Percentiles rank a stretch among this genome's conserved stretches.
Evolutionary conservation across 73 alveolate species (phyloP).

Genomic region (Stentor coeruleus): DNA sequence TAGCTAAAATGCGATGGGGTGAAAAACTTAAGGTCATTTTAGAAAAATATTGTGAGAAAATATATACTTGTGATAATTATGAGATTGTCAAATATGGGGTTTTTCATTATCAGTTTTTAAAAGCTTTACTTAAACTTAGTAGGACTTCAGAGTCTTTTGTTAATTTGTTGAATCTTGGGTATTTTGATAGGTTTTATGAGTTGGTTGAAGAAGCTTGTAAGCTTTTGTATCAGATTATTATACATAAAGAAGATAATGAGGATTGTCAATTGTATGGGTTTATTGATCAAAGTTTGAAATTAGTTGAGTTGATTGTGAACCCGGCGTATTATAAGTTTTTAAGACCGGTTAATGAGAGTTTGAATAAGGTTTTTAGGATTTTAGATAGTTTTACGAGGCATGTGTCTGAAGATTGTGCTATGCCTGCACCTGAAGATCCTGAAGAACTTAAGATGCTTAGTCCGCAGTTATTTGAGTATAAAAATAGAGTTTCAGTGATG

Average conservation of each 20-base stretch:
- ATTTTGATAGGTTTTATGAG: constrained; percentile 10
- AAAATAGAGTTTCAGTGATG: not conserved
- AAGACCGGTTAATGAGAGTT: not conserved
- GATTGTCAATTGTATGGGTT: not conserved
- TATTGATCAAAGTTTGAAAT: not conserved
- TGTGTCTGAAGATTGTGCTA: not conserved
- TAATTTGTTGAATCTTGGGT: not conserved
- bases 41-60: constrained; percentile 4
- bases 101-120: not conserved
- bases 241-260: constrained; percentile 17
- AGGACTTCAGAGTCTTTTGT: not conserved
- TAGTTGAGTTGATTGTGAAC: not conserved
- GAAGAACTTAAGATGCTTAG: constrained; percentile 16
- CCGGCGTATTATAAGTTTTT: constrained; percentile 22
- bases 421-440: constrained; percentile 29
- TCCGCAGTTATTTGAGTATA: not conserved
- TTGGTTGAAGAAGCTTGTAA: not conserved
- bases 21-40: constrained; percentile 9
- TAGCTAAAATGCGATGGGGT: not conserved
- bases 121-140: constrained; percentile 6
- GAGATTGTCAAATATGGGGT: constrained; percentile 3
- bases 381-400: not conserved
- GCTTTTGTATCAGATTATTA: not conserved
- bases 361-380: not conserved
- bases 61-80: not conserved